phyloP scores from a whole-genome alignment of 495 filamentous ascomycete genomes.

The Rusavskia elegans region DNA sequence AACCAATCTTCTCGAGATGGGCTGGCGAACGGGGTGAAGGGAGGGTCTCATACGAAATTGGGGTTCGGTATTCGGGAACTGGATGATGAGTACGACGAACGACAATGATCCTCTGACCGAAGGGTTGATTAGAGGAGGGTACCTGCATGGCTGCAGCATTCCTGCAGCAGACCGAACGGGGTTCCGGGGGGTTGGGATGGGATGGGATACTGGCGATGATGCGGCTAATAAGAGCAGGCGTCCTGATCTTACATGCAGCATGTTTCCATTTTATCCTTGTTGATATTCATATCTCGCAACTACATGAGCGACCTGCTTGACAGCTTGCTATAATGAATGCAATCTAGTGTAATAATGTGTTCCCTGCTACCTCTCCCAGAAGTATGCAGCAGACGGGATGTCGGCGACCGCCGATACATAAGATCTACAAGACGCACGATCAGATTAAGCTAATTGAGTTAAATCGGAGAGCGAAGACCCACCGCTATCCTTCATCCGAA shows the following conservation, averaged over 20 bases:
- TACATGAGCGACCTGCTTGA: neutral
- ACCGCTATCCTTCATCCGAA: too few relatives aligned
- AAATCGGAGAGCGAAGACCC: too few relatives aligned
- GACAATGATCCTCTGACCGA: too few relatives aligned
- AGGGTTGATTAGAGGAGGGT: neutral
- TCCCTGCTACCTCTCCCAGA: too few relatives aligned
- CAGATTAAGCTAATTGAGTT: too few relatives aligned
- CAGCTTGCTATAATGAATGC: neutral
- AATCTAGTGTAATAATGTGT: too few relatives aligned
- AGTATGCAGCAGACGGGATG: too few relatives aligned
- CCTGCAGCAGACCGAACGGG: neutral
- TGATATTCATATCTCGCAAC: neutral
- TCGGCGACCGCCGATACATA: too few relatives aligned
- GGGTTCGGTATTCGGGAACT: conserved; percentile 25
- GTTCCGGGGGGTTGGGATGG: neutral
- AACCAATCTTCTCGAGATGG: conserved; percentile 7
- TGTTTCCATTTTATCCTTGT: neutral
- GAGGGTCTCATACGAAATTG: conserved; percentile 13
- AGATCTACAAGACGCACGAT: too few relatives aligned
- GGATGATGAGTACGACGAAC: conserved; percentile 49
- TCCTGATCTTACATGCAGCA: neutral
- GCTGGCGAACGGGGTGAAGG: neutral
- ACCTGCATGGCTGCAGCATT: neutral
- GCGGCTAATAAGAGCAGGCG: neutral
- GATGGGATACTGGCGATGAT: neutral